Base-by-base conservation (phyloP, 345 rosid species). In the Chamaenerion angustifolium region DNA sequence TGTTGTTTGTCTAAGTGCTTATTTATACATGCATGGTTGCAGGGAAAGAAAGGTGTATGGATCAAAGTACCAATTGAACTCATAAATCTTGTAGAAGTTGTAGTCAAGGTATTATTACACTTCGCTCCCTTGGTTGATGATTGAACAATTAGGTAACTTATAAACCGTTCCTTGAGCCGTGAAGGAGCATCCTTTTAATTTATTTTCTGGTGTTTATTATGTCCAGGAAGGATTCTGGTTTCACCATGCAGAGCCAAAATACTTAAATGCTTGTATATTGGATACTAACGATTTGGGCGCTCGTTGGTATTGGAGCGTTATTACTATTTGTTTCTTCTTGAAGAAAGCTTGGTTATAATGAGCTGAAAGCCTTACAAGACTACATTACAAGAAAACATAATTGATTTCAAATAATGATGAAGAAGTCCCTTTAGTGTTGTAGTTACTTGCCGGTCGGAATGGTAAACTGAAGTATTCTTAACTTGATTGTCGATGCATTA, bases 41-140 rank as follows among this genome's bases (percentile, higher is more conserved):
- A 89, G 98, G 92, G 88, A 0, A 90, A 78, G 66, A 83, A 46
- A 52, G 96, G 94, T 42, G 80, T 86, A 23, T 90, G 98, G 98
- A 83, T 86, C 65, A 86, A 83, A 62, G 56, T 90, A 49, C 94
- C 98, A 0, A 86, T 68, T 57, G 61, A 73, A 16, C 74, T 76
- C 10, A 78, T 62, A 10, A 73, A 69, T 66, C 92, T 90, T n/a
- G 74, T 75, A 37, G 94, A 86, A 73, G 59, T 61, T 62, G 83
- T 82, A 35, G 92, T 90, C 40, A 63, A 82, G 85, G 98, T 85
- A 55, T 63, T 12, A 51, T 37, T 45, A 0, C 40, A 17, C 6
- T 41, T 19, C 11, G 6, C 55, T 44, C 12, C 45, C 19, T n/a
- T 1, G 14, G 10, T 45, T 12, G 16, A 49, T 14, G 11, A 6